Base-by-base conservation (phyloP, 768 basidiomycete genomes). In the Mycena olivaceomarginata region DNA sequence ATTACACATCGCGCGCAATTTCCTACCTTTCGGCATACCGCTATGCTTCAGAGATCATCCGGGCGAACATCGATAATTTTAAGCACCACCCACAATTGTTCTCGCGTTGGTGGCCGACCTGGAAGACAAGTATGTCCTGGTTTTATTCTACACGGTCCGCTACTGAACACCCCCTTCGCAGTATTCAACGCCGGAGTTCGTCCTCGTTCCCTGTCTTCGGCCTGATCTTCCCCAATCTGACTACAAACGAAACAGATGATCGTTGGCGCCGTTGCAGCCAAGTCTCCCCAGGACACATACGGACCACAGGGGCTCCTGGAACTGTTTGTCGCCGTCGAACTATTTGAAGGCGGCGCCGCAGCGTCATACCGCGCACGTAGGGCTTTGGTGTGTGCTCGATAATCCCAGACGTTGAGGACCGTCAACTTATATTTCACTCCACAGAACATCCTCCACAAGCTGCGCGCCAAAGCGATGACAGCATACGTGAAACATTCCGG, bases 311-410 rank as follows among this genome's bases (percentile, higher is more conserved):
- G 69, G 13, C 64, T 76, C 8, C 68, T 76, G 11, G 69, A 76
- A 11, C 45, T 70, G 0, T 76, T 76, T 46, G 75, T 71, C 16
- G 75, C 69, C 1, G 48, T 71, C 16, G 75, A 76, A 16, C 53
- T 76, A 4, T 71, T 76, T 64, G 75, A 76, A 51, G 11, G 75
- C 53, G 68, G 70, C 18, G 75, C 68, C 31, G 64, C 45, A 1
- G 7, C 64, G n/a, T 76, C 48, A 7, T 65, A 40, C 57, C 75
- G 75, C 25, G 75, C 68, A 8, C 69, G 69, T 6, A 41, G 53
- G 15, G 75, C 63, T 25, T 20, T 76, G 22, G 72, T 77, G 25
- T 15, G 48, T 39, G 15, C n/a, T 22, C 25, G 16, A 25, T 18
- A 16, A 37, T 2, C 20, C 22, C 20, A 15, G 9, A 22, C 8